A percentile compares a stretch with the other conserved stretches of the same genome.
Conservation (phyloP, 768 basidiomycete species). For the Kwoniella sp. region DNA sequence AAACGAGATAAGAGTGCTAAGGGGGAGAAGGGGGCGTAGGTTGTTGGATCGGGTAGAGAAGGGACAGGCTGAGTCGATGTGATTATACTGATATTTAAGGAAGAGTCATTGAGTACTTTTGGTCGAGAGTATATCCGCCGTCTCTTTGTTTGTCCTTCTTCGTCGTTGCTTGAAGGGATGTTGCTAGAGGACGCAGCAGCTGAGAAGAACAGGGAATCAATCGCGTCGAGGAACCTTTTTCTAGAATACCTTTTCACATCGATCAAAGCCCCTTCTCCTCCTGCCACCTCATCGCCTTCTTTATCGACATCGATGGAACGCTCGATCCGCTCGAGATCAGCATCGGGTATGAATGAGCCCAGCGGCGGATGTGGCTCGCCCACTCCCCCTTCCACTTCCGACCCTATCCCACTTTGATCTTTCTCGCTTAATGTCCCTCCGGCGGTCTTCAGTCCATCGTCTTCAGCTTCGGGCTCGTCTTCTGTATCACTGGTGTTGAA, state of each 20-base stretch:
- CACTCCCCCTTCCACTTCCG: not conserved
- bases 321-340: conserved; percentile 28
- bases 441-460: no score
- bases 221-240: conserved; percentile 32
- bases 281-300: not conserved
- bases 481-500: conserved; percentile 20
- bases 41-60: conserved; percentile 18
- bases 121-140: conserved; percentile 22
- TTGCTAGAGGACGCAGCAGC: not conserved
- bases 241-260: not conserved
- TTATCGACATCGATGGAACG: not conserved
- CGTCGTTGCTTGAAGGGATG: not conserved
- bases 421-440: no score
- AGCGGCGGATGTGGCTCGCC: conserved; percentile 22
- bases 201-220: conserved; percentile 27
- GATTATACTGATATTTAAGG: conserved; percentile 5
- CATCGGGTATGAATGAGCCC: conserved; percentile 14
- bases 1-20: conserved; percentile 35
- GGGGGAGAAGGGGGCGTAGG: conserved; percentile 38
- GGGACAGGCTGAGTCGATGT: conserved; percentile 31
- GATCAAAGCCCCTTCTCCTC: not conserved
- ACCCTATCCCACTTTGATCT: not conserved
- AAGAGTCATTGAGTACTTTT: not conserved
- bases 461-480: no score
- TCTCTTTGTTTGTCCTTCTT: not conserved